A percentile compares a stretch with the other conserved stretches of the same genome.
phyloP scores from a whole-genome alignment of 768 basidiomycete genomes.

The Botryobasidium botryosum region DNA sequence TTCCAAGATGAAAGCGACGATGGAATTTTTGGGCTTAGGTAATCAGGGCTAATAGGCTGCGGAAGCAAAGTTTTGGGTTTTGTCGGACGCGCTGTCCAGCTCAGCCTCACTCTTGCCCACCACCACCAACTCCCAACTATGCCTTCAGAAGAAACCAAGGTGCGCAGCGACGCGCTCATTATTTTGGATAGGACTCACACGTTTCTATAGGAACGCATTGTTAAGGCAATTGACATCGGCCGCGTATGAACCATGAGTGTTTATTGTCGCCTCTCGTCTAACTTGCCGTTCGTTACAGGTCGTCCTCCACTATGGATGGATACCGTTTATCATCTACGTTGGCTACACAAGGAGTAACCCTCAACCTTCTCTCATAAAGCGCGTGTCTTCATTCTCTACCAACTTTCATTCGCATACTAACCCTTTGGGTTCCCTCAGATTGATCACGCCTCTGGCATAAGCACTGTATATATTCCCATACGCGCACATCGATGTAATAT shows the following conservation, averaged over 20 bases:
- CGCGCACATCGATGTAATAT: not conserved
- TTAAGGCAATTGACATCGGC: conserved; percentile 62
- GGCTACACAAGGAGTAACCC: conserved; percentile 88
- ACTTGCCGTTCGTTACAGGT: conserved; percentile 32
- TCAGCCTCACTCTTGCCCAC: too few species aligned
- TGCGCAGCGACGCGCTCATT: conserved; percentile 17
- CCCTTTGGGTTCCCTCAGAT: conserved; percentile 28
- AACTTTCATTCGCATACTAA: not conserved
- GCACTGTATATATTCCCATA: not conserved
- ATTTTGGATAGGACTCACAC: not conserved
- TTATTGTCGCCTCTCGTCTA: not conserved
- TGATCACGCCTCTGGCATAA: conserved; percentile 88
- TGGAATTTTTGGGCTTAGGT: too few species aligned
- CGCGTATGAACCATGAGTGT: conserved; percentile 31
- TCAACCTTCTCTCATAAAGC: conserved; percentile 93
- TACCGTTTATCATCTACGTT: conserved; percentile 90
- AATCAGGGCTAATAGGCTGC: too few species aligned
- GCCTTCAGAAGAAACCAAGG: conserved; percentile 88
- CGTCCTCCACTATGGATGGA: conserved; percentile 87
- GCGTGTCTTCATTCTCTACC: conserved; percentile 21
- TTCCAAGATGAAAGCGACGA: too few species aligned
- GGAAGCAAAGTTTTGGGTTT: too few species aligned
- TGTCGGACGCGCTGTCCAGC: too few species aligned
- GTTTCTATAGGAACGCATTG: conserved; percentile 51
- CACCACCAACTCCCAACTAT: too few species aligned